Evolutionary conservation across 352 stramenopile species (phyloP).

Genomic region (Pythium insidiosum): DNA sequence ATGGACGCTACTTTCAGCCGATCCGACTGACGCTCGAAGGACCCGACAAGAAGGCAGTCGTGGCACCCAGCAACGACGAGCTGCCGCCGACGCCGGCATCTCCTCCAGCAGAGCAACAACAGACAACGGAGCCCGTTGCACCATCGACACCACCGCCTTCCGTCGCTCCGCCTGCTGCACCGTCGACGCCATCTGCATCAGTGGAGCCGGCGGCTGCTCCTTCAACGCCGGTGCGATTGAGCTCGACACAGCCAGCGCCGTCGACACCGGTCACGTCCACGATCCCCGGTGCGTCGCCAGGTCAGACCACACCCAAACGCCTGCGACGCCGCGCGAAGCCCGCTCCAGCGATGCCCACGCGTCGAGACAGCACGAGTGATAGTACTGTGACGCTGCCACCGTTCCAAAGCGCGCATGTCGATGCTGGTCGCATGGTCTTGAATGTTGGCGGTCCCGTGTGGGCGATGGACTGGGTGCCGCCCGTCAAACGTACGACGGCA

Average conservation of each 20-base stretch:
- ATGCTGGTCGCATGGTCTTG: constrained; percentile 29
- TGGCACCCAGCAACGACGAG: neutral
- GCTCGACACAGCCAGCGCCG: constrained; percentile 5
- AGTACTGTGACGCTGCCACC: constrained; percentile 26
- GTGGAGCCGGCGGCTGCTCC: neutral
- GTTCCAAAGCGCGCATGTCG: constrained; percentile 34
- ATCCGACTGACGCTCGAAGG: constrained; percentile 16
- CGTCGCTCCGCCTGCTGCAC: no score
- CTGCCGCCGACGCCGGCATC: neutral
- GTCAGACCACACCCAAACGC: neutral
- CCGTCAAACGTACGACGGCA: constrained; percentile 3
- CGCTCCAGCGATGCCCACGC: neutral
- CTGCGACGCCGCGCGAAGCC: neutral
- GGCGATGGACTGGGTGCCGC: constrained; percentile 74
- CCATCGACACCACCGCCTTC: constrained; percentile 5
- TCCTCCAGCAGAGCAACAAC: neutral
- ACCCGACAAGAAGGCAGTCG: neutral
- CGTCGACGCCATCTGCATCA: neutral
- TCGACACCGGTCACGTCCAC: no score
- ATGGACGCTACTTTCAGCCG: constrained; percentile 19
- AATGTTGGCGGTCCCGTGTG: constrained; percentile 71
- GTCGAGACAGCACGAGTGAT: no score
- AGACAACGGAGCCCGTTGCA: neutral
- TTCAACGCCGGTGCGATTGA: constrained; percentile 17
- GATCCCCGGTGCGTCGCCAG: no score